Percentiles rank a stretch among this genome's conserved stretches.
These are phyloP conservation scores for Lipomyces anomalus DNA, from an alignment of 805 yeast genomes.

Conservation along the genomic window DNA sequence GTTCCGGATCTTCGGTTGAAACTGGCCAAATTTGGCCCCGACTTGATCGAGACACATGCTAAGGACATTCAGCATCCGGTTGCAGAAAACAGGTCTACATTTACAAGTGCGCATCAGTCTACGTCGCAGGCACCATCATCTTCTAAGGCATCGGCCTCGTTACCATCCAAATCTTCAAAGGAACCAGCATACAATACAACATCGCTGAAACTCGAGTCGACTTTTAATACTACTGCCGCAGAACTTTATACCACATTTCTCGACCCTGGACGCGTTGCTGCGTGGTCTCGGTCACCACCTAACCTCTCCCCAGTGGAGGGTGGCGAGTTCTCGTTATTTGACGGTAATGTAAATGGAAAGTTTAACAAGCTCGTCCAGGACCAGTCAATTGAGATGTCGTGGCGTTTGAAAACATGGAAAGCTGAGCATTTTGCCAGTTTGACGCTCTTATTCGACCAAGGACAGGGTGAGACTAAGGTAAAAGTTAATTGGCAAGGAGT, in stretches of 20 bases:
- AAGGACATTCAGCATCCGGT: conserved; percentile 80
- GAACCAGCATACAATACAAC: conserved; percentile 83
- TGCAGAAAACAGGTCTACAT: conserved; percentile 53
- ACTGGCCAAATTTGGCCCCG: conserved; percentile 66
- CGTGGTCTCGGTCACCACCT: conserved; percentile 82
- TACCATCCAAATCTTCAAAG: conserved; percentile 28
- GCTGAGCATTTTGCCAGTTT: conserved; percentile 71
- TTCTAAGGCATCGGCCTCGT: conserved; percentile 17
- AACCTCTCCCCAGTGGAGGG: conserved; percentile 53
- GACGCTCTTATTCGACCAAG: conserved; percentile 62
- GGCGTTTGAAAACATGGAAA: conserved; percentile 92
- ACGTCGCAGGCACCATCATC: conserved; percentile 16
- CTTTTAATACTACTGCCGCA: conserved; percentile 81
- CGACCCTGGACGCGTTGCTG: conserved; percentile 72
- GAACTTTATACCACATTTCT: conserved; percentile 74
- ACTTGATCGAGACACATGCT: conserved; percentile 68
- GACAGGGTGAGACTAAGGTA: conserved; percentile 76
- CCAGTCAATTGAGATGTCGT: conserved; percentile 59
- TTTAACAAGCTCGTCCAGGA: conserved; percentile 54
- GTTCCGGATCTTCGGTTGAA: conserved; percentile 63
- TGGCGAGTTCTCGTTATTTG: conserved; percentile 64
- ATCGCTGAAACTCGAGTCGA: conserved; percentile 66
- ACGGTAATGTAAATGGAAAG: conserved; percentile 79
- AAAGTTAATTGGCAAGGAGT: conserved; percentile 77
- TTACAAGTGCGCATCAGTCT: conserved; percentile 43